These are phyloP conservation scores for Ceratobasidium sp. DNA, from an alignment of 1,284 basidiomycete genomes.

Conservation along the genomic window DNA sequence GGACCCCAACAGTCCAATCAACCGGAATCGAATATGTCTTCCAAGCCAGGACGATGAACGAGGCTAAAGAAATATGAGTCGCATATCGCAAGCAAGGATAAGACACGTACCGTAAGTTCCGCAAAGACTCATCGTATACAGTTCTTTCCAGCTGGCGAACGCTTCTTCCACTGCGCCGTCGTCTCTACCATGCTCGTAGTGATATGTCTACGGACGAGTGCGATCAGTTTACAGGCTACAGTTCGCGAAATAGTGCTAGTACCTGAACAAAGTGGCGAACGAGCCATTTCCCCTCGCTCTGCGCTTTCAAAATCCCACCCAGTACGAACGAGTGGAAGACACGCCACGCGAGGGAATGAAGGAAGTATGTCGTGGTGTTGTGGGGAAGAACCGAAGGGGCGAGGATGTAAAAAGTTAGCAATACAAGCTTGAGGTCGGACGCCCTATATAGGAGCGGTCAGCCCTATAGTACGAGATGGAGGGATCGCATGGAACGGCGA, in stretches of 20 bases:
- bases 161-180: slow-evolving; percentile 86
- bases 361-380: slow-evolving; percentile 71
- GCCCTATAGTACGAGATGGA: no score
- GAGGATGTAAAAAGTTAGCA: slow-evolving; percentile 69
- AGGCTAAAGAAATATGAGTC: slow-evolving; percentile 63
- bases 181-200: slow-evolving; percentile 60
- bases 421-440: slow-evolving; percentile 74
- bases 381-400: slow-evolving; percentile 60
- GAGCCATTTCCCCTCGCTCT: slow-evolving; percentile 88
- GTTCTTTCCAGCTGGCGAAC: slow-evolving; percentile 93
- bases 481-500: not conserved
- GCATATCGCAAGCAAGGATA: slow-evolving; percentile 36
- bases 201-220: slow-evolving; percentile 10
- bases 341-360: slow-evolving; percentile 89
- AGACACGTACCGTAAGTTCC: slow-evolving; percentile 90
- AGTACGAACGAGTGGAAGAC: slow-evolving; percentile 91
- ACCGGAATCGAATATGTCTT: slow-evolving; percentile 84
- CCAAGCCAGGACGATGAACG: slow-evolving; percentile 85
- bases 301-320: slow-evolving; percentile 84
- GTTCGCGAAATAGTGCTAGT: not conserved
- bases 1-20: slow-evolving; percentile 91
- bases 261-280: slow-evolving; percentile 92
- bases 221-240: slow-evolving; percentile 69
- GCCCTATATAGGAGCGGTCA: slow-evolving; percentile 60
- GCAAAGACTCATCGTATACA: slow-evolving; percentile 92